Evolutionary conservation across 495 filamentous ascomycete species (phyloP).

Genomic region (Opeltia flavorubescens): DNA sequence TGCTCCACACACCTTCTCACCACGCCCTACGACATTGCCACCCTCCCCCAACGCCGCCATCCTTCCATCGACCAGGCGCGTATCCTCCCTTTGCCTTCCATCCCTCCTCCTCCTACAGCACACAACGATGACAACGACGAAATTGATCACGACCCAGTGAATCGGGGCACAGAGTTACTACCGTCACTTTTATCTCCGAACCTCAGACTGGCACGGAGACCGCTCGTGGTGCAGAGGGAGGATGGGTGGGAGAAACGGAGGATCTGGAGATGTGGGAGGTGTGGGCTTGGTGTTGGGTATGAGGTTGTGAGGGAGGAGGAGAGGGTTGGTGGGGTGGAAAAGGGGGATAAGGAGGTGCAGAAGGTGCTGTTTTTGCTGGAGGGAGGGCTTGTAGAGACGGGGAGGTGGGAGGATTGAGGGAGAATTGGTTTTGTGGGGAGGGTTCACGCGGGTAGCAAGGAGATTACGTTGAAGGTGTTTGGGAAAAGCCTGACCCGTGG

Average conservation of each 20-base stretch:
- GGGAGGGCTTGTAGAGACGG: conserved; percentile 38
- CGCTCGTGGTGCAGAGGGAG: conserved; percentile 42
- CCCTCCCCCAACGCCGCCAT: conserved; percentile 38
- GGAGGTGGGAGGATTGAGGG: conserved; percentile 21
- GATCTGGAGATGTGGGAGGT: conserved; percentile 46
- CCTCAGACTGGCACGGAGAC: conserved; percentile 24
- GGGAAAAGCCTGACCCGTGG: too few species aligned
- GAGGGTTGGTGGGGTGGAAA: conserved; percentile 14
- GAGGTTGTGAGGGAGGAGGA: conserved; percentile 17
- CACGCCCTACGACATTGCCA: conserved; percentile 38
- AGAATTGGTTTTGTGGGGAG: too few species aligned
- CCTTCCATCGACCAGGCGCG: conserved; percentile 28
- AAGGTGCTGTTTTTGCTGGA: conserved; percentile 49
- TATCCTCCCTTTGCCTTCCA: conserved; percentile 23
- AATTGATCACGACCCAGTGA: neutral
- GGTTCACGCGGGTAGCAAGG: too few species aligned
- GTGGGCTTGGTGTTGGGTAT: conserved; percentile 51
- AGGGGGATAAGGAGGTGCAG: conserved; percentile 14
- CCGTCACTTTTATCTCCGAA: conserved; percentile 5
- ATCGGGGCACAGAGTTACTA: neutral
- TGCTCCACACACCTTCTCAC: conserved; percentile 59
- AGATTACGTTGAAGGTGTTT: too few species aligned
- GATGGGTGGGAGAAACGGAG: conserved; percentile 65
- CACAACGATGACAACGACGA: neutral
- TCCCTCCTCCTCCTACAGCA: conserved; percentile 14